Evolutionary conservation across 2,329 filamentous ascomycete genomes (phyloP).

Genomic region (Aspergillus sp.): DNA sequence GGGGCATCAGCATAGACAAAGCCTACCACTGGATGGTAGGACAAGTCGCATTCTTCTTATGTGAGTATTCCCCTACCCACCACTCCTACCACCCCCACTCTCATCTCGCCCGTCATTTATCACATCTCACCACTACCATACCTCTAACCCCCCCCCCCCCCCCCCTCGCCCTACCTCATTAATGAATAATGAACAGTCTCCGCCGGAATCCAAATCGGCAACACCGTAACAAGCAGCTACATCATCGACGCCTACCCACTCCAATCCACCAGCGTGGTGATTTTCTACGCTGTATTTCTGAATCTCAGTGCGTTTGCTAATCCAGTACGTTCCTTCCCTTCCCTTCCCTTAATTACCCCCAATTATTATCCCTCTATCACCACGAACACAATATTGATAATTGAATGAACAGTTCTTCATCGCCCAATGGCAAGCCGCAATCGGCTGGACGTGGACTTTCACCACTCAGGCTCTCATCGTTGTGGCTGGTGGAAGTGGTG

Average conservation of each 20-base stretch:
- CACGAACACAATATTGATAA: too few relatives aligned
- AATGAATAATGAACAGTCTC: constrained; percentile 50
- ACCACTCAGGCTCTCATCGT: constrained; percentile 52
- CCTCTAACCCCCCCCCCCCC: too few relatives aligned
- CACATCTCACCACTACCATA: too few relatives aligned
- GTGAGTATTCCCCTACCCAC: constrained; percentile 35
- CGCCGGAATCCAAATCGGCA: constrained; percentile 59
- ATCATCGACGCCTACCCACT: constrained; percentile 59
- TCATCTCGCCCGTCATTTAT: too few relatives aligned
- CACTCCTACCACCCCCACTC: too few relatives aligned
- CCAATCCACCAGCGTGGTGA: constrained; percentile 57
- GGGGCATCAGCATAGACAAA: constrained; percentile 58
- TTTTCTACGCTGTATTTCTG: constrained; percentile 57
- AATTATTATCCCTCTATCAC: too few relatives aligned
- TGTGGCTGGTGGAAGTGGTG: constrained; percentile 41
- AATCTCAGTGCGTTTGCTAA: constrained; percentile 54
- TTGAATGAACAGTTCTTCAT: constrained; percentile 51
- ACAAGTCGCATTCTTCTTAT: constrained; percentile 58
- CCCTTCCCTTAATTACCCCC: not conserved
- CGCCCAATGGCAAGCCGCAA: constrained; percentile 48
- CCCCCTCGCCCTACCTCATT: too few relatives aligned
- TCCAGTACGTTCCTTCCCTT: constrained; percentile 33
- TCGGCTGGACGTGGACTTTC: constrained; percentile 56
- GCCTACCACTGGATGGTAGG: constrained; percentile 60
- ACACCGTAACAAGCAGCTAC: constrained; percentile 56